phyloP scores from a whole-genome alignment of 441 rosid species.

The Corymbia citriodora region DNA sequence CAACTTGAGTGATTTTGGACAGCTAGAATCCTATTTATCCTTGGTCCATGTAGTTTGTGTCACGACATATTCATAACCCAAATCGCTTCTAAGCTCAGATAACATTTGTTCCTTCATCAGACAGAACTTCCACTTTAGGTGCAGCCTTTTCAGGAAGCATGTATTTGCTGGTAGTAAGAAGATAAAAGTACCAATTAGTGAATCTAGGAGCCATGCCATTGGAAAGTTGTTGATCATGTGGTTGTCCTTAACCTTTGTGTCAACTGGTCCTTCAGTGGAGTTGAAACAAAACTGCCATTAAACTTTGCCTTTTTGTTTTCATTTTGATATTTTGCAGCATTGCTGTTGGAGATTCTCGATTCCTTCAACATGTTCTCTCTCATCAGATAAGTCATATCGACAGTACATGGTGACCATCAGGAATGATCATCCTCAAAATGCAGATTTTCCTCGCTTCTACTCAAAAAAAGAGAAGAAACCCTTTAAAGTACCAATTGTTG shows the following conservation, averaged over 20 bases:
- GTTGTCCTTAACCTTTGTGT: background rate
- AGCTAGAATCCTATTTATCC: background rate
- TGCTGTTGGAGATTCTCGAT: constrained; percentile 20
- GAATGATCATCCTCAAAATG: constrained; percentile 71
- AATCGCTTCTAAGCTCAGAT: background rate
- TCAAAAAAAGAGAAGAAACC: constrained; percentile 91
- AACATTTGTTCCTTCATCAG: background rate
- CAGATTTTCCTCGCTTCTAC: constrained; percentile 68
- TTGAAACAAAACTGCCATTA: background rate
- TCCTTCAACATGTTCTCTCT: constrained; percentile 20
- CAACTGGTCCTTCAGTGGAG: background rate
- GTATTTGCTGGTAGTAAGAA: background rate
- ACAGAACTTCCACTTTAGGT: background rate
- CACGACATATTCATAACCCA: background rate
- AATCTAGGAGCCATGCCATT: background rate
- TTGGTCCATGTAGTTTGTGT: background rate
- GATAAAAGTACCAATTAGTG: background rate
- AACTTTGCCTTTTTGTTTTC: background rate
- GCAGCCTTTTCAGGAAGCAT: background rate
- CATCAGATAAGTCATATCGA: constrained; percentile 26
- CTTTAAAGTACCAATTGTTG: constrained; percentile 71
- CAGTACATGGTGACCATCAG: constrained; percentile 28
- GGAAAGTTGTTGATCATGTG: background rate
- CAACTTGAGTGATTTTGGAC: background rate
- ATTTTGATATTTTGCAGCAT: constrained; percentile 28